phyloP scores from a whole-genome alignment of 176 grass and related monocot genomes.

The Coix lacrymajobi region DNA sequence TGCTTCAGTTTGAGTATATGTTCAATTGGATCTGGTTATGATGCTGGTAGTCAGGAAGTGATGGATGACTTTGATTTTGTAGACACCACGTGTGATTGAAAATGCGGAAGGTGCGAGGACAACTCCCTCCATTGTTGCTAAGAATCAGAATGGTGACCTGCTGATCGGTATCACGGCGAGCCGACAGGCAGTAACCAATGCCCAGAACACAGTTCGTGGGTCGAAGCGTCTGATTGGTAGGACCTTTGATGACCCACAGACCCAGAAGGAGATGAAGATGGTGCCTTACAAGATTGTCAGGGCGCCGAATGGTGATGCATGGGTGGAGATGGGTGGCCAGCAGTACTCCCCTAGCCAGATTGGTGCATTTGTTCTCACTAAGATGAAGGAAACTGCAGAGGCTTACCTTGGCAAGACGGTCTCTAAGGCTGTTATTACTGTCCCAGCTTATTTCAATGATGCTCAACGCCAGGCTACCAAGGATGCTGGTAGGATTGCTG shows the following conservation, averaged over 20 bases:
- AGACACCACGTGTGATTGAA: conserved; percentile 83
- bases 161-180: conserved; percentile 78
- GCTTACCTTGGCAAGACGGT: conserved; percentile 72
- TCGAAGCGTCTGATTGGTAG: conserved; percentile 92
- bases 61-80: conserved; percentile 20
- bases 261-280: conserved; percentile 98
- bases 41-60: not conserved
- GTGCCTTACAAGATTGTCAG: conserved; percentile 98
- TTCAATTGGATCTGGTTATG: not conserved
- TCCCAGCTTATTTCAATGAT: conserved; percentile 91
- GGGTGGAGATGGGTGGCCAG: conserved; percentile 90
- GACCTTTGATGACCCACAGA: conserved; percentile 74
- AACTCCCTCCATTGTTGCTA: conserved; percentile 91
- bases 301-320: conserved; percentile 80
- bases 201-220: conserved; percentile 86
- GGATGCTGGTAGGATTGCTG: conserved; percentile 92
- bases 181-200: conserved; percentile 85
- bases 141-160: conserved; percentile 78
- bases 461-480: conserved; percentile 91
- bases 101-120: conserved; percentile 92
- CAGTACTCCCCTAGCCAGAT: conserved; percentile 95
- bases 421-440: conserved; percentile 88
- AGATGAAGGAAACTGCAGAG: conserved; percentile 95
- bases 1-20: not conserved
- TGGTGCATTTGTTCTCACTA: conserved; percentile 97